These are phyloP conservation scores for Macrolepiota dolichaula DNA, from an alignment of 768 basidiomycete genomes.

Conservation along the genomic window DNA sequence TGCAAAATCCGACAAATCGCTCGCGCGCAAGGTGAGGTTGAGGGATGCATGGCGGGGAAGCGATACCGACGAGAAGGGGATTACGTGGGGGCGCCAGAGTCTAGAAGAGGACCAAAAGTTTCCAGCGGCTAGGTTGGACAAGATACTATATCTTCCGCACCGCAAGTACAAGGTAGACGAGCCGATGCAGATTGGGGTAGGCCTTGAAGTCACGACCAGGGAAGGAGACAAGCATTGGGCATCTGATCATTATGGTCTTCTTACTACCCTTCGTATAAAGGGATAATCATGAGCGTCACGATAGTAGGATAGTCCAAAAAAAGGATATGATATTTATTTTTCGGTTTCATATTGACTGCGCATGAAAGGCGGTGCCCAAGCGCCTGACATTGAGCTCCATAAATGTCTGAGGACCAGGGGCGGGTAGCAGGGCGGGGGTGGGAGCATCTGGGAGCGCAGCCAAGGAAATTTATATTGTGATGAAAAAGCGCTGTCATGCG, in stretches of 20 bases:
- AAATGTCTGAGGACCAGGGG: too few relatives aligned
- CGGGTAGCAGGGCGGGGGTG: too few relatives aligned
- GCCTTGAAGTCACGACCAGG: slow-evolving; percentile 38
- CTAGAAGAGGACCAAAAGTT: slow-evolving; percentile 26
- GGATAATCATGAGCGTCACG: not conserved
- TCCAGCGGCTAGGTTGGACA: slow-evolving; percentile 61
- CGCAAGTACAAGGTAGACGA: slow-evolving; percentile 49
- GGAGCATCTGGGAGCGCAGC: too few relatives aligned
- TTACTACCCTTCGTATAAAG: slow-evolving; percentile 31
- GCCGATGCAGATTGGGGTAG: slow-evolving; percentile 55
- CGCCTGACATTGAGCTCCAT: too few relatives aligned
- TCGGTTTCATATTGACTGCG: not conserved
- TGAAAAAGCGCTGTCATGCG: slow-evolving; percentile 12
- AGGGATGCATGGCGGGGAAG: slow-evolving; percentile 55
- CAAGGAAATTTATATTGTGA: not conserved
- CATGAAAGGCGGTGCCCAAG: not conserved
- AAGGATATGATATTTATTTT: not conserved
- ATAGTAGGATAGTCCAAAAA: not conserved
- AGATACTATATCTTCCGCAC: slow-evolving; percentile 53
- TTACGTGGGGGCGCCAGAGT: slow-evolving; percentile 74
- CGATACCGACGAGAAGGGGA: slow-evolving; percentile 40
- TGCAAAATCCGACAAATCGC: slow-evolving; percentile 35
- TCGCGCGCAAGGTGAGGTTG: slow-evolving; percentile 45
- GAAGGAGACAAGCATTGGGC: slow-evolving; percentile 37
- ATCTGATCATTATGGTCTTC: slow-evolving; percentile 69